Evolutionary conservation across 2,329 filamentous ascomycete species (phyloP), one percentile per base, ranked within the genome.

Genomic region (Daldinia eschscholtzii): DNA sequence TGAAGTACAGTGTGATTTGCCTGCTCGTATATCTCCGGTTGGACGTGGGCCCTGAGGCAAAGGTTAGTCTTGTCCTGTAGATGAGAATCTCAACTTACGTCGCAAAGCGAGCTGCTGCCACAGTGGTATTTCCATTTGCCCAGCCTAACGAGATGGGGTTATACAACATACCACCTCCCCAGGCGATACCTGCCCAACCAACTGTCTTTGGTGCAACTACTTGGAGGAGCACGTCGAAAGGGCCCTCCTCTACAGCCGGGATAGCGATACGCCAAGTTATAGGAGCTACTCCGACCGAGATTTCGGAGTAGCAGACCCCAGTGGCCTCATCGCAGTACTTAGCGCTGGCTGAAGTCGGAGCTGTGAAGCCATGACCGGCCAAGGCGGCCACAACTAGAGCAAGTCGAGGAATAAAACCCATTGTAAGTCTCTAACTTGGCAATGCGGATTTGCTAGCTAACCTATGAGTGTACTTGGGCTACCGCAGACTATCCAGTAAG

Each of bases 1-100:
- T 77, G 74, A 23, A 82, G 77, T 6, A 79, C 64, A 5, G 76
- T 78, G 72, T 80, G 79, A 57, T 67, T 78, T 2, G 79, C 80
- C 12, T 69, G 73, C 4, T 76, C 70, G 57, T 81, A 82, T 1
- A 76, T 52, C 1, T 74, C 72, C 1, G 81, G 81, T 56, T 79
- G 74, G 6, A 77, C 73, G 64, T 81, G 79, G 10, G 61, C 73
- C 10, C 77, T 78, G 53, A 56, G 33, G 1, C 13, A 56, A 41
- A 30, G 6, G 23, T 69, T 59, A 67, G 55, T 44, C n/a, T 3
- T n/a, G 15, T 57, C n/a, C 18, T 20, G 6, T 12, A 23, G 6
- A 18, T 9, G 9, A 13, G 10, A 28, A 28, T 3, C 2, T 44
- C 26, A 35, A 61, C 74, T 74, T 57, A 77, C 76, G 28, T 41